Conservation (phyloP, 768 basidiomycete species). For the Exidia glandulosa region DNA sequence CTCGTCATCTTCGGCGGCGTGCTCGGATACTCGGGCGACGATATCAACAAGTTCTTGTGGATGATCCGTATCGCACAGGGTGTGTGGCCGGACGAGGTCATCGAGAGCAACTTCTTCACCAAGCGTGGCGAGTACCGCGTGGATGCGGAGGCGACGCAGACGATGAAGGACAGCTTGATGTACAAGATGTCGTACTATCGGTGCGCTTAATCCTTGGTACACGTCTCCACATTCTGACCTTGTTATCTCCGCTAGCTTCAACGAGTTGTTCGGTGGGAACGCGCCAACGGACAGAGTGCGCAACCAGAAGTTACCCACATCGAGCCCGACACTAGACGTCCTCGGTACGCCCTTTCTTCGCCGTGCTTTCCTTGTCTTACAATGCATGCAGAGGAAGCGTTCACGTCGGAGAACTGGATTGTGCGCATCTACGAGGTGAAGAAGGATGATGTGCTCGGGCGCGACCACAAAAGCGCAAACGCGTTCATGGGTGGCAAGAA, state of each 20-base stretch:
- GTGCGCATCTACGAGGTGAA: conserved; percentile 94
- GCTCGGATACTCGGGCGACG: conserved; percentile 94
- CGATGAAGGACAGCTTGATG: conserved; percentile 97
- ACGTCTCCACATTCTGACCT: neutral
- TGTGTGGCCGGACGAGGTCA: conserved; percentile 97
- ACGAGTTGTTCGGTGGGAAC: conserved; percentile 72
- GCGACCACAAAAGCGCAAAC: conserved; percentile 80
- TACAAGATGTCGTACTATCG: conserved; percentile 99
- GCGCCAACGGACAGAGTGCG: conserved; percentile 79
- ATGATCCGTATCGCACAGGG: conserved; percentile 94
- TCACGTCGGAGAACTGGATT: conserved; percentile 99
- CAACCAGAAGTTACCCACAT: conserved; percentile 67
- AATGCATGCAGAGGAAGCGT: conserved; percentile 89
- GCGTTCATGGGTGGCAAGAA: conserved; percentile 83
- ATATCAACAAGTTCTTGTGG: conserved; percentile 99
- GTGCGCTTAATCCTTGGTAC: conserved; percentile 21
- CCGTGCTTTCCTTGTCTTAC: neutral
- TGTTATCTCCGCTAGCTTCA: conserved; percentile 41
- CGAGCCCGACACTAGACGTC: conserved; percentile 75
- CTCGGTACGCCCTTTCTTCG: conserved; percentile 68
- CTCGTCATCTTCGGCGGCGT: conserved; percentile 96
- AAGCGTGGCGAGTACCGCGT: conserved; percentile 86
- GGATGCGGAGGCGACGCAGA: conserved; percentile 68
- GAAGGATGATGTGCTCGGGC: conserved; percentile 83
- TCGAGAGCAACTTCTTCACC: conserved; percentile 91